phyloP scores from a whole-genome alignment of 2,329 filamentous ascomycete species.

The Sporothrix brasiliensis region DNA sequence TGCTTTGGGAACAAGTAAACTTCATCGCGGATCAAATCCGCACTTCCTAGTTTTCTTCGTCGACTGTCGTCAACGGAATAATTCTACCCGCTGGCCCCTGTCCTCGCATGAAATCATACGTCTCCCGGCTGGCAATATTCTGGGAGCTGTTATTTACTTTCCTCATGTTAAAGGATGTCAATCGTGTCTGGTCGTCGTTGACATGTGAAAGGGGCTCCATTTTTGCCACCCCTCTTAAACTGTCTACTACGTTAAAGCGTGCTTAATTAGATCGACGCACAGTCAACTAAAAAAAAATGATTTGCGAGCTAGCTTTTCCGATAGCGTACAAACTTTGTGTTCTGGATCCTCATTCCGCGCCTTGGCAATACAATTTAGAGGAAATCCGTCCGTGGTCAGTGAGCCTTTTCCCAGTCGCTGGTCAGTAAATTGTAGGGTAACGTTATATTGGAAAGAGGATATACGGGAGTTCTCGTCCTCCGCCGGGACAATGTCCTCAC shows the following conservation, averaged over 20 bases:
- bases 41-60: not conserved
- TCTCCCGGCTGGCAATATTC: not conserved
- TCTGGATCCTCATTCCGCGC: not conserved
- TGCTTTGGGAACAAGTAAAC: not conserved
- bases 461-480: not conserved
- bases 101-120: constrained; percentile 17
- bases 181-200: not conserved
- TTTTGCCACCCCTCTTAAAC: not conserved
- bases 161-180: not conserved
- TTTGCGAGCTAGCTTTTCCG: constrained; percentile 4
- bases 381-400: not conserved
- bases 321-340: constrained; percentile 18
- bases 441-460: not conserved
- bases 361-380: not conserved
- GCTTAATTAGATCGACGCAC: no score
- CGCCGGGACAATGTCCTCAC: not conserved
- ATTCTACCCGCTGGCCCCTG: not conserved
- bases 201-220: constrained; percentile 30
- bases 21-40: constrained; percentile 8
- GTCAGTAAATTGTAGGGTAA: not conserved
- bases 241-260: not conserved
- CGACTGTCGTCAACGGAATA: not conserved
- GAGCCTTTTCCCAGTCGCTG: not conserved
- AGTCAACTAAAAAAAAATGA: no score
- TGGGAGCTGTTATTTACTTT: not conserved